phyloP scores from a whole-genome alignment of 2,329 filamentous ascomycete genomes.

The Cladophialophora chaetospira region DNA sequence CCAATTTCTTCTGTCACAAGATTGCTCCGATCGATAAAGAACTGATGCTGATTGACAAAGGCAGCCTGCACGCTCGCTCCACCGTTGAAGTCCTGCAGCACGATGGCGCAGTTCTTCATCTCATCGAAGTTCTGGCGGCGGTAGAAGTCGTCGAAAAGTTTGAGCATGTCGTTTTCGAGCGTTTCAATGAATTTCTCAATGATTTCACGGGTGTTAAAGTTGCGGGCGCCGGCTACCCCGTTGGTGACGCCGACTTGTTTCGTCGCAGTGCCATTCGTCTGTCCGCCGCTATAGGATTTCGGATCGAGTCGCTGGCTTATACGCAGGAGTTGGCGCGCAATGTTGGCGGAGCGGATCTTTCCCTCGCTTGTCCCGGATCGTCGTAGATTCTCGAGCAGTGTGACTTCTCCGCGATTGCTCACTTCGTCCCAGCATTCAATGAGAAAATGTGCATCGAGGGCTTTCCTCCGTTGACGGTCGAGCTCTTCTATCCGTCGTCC shows the following conservation, averaged over 20 bases:
- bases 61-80: conserved; percentile 92
- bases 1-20: conserved; percentile 81
- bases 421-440: conserved; percentile 98
- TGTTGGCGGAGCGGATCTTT: conserved; percentile 91
- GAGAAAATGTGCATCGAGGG: conserved; percentile 89
- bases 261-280: conserved; percentile 42
- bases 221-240: conserved; percentile 43
- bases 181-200: conserved; percentile 97
- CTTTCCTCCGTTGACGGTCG: conserved; percentile 85
- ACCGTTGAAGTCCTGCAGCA: conserved; percentile 92
- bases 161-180: conserved; percentile 89
- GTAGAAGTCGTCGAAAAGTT: conserved; percentile 97
- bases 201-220: conserved; percentile 75
- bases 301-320: conserved; percentile 91
- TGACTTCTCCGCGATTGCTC: conserved; percentile 82
- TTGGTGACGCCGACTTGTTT: conserved; percentile 54
- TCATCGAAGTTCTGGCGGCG: conserved; percentile 92
- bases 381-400: conserved; percentile 84
- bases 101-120: conserved; percentile 95
- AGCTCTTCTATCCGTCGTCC: conserved; percentile 92
- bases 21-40: conserved; percentile 96
- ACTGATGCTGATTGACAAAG: conserved; percentile 98
- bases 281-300: conserved; percentile 65
- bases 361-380: conserved; percentile 83
- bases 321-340: conserved; percentile 87